A percentile compares a stretch with the other conserved stretches of the same genome.
Evolutionary conservation across 2,329 filamentous ascomycete genomes (phyloP).

Genomic region (Aureobasidium subglaciale): DNA sequence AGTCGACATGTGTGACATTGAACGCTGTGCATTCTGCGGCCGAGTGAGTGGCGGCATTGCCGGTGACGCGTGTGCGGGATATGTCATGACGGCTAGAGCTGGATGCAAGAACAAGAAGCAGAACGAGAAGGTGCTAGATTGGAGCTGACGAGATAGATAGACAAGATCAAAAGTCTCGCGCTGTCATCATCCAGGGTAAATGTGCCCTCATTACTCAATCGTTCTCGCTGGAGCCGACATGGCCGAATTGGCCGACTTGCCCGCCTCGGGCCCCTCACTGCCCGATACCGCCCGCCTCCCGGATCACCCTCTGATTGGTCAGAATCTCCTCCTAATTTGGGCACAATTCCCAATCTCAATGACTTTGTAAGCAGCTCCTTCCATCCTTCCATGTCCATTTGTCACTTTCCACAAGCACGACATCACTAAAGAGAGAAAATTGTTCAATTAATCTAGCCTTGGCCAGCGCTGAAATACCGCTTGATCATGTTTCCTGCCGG

Average conservation of each 20-base stretch:
- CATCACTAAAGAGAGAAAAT: neutral
- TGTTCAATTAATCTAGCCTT: neutral
- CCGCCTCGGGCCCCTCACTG: conserved; percentile 3
- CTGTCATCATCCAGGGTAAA: conserved; percentile 8
- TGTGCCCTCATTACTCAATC: neutral
- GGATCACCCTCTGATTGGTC: neutral
- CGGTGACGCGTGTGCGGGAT: conserved; percentile 36
- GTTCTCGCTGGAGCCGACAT: neutral
- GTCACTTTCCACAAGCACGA: neutral
- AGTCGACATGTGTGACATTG: conserved; percentile 29
- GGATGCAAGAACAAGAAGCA: neutral
- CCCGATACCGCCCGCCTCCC: neutral
- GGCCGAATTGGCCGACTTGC: neutral
- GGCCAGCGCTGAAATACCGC: conserved; percentile 2
- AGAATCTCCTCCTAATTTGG: neutral
- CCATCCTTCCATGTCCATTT: neutral
- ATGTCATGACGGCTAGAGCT: neutral
- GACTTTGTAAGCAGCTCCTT: conserved; percentile 3
- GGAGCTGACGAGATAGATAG: neutral
- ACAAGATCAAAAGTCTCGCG: conserved; percentile 2
- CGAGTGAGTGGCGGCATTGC: conserved; percentile 38
- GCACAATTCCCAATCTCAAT: neutral
- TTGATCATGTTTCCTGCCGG: neutral
- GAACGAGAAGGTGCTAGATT: neutral
- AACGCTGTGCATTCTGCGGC: conserved; percentile 33